Evolutionary conservation across 225 moss, liverwort and hornwort genomes (phyloP), one percentile per base, ranked within the genome.

Genomic region (Anthoceros angustus): DNA sequence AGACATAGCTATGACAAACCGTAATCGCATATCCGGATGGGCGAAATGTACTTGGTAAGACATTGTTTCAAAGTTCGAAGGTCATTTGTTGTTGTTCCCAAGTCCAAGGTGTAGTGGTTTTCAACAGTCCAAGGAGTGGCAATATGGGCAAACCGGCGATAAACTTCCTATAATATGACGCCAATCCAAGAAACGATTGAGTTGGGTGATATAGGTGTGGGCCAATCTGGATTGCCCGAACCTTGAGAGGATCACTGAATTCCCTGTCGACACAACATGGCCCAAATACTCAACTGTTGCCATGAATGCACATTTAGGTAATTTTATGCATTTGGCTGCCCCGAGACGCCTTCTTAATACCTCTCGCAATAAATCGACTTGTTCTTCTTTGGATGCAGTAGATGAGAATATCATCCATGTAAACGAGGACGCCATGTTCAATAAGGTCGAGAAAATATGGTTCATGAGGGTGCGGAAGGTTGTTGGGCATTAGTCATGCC

Each of bases 181-280:
- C n/a, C n/a, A n/a, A n/a, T n/a, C n/a, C n/a, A n/a, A n/a, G n/a
- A n/a, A n/a, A n/a, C n/a, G n/a, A n/a, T n/a, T n/a, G n/a, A n/a
- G n/a, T n/a, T n/a, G n/a, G n/a, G n/a, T 42, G 42, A 20, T 0
- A 12, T 42, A 0, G 43, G 67, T 0, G 0, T 0, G 16, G 69
- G 69, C 6, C 55, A 70, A 15, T 39, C 24, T 18, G 10, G 10
- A 70, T 24, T 10, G 62, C 69, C 40, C 42, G 10, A 39, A 70
- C 41, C 41, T 70, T 70, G 0, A 14, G 40, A 16, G 61, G 69
- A 61, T 70, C 69, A 21, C 25, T 21, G 46, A 24, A 70, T 39
- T 25, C 69, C 69, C n/a, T 70, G 26, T 39, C 39, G 21, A 41
- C 12, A 70, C 40, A 38, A 70, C 39, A 42, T 70, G 62, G 16